These are phyloP conservation scores for Diaporthe ampelina DNA, from an alignment of 2,329 filamentous ascomycete species.

Conservation along the genomic window DNA sequence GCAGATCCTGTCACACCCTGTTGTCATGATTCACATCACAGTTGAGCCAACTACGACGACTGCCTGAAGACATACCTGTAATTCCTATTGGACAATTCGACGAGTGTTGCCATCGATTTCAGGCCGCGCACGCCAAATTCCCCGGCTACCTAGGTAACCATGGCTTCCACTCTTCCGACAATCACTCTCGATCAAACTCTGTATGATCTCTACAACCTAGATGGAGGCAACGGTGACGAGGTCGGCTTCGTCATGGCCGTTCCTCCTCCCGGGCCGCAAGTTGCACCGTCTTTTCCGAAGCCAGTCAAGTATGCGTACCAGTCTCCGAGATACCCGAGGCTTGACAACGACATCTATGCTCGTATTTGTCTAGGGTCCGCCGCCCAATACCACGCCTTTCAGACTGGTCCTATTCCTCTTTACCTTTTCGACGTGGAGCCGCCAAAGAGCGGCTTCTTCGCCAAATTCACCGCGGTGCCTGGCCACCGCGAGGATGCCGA, in stretches of 20 bases:
- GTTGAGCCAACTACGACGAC: neutral
- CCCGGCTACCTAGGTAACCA: neutral
- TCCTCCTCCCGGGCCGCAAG: constrained; percentile 19
- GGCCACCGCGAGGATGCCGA: constrained; percentile 12
- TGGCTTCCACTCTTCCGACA: constrained; percentile 15
- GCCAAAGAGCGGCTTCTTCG: constrained; percentile 21
- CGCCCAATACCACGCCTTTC: constrained; percentile 25
- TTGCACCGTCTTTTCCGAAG: constrained; percentile 12
- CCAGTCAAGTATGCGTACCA: constrained; percentile 32
- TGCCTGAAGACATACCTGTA: neutral
- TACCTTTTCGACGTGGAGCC: constrained; percentile 28
- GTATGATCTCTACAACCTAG: constrained; percentile 14
- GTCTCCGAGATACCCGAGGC: constrained; percentile 21
- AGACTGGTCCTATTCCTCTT: constrained; percentile 23
- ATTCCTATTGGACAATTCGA: neutral
- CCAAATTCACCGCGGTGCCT: constrained; percentile 9
- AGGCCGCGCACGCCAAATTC: neutral
- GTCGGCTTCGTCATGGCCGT: constrained; percentile 27
- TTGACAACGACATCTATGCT: constrained; percentile 17
- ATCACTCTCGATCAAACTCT: constrained; percentile 24
- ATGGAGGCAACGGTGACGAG: constrained; percentile 30
- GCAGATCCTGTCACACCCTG: constrained; percentile 15
- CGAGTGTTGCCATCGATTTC: neutral
- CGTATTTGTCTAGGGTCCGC: constrained; percentile 2
- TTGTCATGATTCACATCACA: neutral